Percentiles rank a stretch among this genome's conserved stretches.
These are phyloP conservation scores for Nicotiana tabacum DNA, from an alignment of 257 asterid species.

Conservation along the genomic window DNA sequence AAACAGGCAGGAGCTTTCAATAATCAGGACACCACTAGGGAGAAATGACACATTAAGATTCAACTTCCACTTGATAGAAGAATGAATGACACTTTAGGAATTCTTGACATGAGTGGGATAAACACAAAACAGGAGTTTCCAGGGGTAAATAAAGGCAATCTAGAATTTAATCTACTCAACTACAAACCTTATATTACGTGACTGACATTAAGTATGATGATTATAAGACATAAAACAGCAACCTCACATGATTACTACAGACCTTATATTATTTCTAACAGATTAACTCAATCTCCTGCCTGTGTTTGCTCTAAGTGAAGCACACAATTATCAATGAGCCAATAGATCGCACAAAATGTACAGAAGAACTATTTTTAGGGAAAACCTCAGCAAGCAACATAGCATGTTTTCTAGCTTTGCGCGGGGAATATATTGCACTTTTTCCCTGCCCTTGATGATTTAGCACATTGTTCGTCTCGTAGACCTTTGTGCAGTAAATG, in stretches of 20 bases:
- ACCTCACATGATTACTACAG: background rate
- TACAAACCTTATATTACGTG: background rate
- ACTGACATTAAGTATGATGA: background rate
- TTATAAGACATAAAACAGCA: background rate
- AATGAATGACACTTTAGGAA: background rate
- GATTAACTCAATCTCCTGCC: background rate
- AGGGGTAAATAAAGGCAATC: background rate
- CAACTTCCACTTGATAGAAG: background rate
- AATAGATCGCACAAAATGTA: background rate
- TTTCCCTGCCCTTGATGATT: background rate
- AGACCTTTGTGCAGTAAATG: background rate
- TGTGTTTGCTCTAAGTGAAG: background rate
- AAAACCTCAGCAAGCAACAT: background rate
- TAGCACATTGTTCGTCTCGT: background rate
- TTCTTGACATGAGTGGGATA: background rate
- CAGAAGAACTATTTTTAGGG: background rate
- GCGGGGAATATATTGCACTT: background rate
- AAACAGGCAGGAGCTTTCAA: background rate
- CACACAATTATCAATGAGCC: background rate
- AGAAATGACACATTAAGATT: background rate
- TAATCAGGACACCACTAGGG: background rate
- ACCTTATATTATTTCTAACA: background rate
- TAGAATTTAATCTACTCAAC: background rate
- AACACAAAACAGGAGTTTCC: background rate
- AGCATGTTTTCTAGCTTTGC: background rate